Base-by-base conservation (phyloP, 1,284 basidiomycete genomes). In the Bondarzewia mesenterica region DNA sequence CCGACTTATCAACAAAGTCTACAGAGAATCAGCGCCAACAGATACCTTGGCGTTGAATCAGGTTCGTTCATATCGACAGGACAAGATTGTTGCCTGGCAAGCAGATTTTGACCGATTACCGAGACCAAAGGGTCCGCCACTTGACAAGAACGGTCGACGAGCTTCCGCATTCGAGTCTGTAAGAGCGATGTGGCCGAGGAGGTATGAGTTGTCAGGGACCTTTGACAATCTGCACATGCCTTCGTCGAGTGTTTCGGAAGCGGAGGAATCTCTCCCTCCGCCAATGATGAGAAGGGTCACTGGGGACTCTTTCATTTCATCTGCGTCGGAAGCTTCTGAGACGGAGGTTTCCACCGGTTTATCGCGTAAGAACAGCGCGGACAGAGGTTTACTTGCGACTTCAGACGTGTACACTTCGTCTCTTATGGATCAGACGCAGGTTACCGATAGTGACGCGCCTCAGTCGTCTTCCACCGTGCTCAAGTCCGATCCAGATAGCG, bases 51-150 rank as follows among this genome's bases (percentile, higher is more conserved):
- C 85, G 42, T 74, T 98, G 50, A 98, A 95, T 57, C 80, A 83
- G 50, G 90, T 95, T 6, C 82, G 93, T 42, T 82, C 89, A 3
- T 83, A 84, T 50, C 76, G 94, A 38, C 94, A 97, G 67, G 92
- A 96, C 60, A 89, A 88, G 64, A 93, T 96, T 46, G 92, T 97
- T n/a, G 89, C 89, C 38, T 98, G 94, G 91, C 93, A 96, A 61
- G 77, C 80, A 50, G 87, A 92, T 59, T 91, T 93, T 60, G 85
- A 89, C 58, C 76, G 75, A 47, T 69, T 82, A 50, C 86, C 84
- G 2, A 87, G 83, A 58, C 78, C 79, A 2, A 75, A 78, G 36
- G 48, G 58, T 51, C 70, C 54, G 14, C 71, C 72, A 1, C 52
- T 64, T 12, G 78, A 80, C 50, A 74, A 76, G 54, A 70, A 64